These are phyloP conservation scores for Puccinia novopanici DNA, from an alignment of 1,284 basidiomycete genomes.

Conservation along the genomic window DNA sequence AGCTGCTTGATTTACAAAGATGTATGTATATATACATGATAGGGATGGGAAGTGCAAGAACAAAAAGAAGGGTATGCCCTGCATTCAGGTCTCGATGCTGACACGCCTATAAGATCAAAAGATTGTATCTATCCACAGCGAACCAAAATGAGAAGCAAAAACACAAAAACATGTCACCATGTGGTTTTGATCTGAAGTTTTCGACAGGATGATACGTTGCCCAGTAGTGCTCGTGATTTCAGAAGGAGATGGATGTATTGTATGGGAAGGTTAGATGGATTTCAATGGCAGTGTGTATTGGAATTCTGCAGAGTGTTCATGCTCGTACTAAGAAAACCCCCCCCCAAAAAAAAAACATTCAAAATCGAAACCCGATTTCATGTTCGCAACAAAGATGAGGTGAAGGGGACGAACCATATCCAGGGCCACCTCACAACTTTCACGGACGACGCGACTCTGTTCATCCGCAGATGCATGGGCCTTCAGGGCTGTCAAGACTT, in stretches of 20 bases:
- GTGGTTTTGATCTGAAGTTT: no score
- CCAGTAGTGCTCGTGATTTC: no score
- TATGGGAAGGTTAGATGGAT: not conserved
- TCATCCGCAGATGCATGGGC: slow-evolving; percentile 79
- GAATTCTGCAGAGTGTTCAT: slow-evolving; percentile 87
- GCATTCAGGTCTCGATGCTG: no score
- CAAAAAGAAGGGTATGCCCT: no score
- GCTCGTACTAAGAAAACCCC: slow-evolving; percentile 63
- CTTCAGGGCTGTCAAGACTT: slow-evolving; percentile 77
- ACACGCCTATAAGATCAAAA: no score
- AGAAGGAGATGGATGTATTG: not conserved
- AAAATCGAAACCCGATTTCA: not conserved
- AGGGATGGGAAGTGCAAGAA: no score
- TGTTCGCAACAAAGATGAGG: not conserved
- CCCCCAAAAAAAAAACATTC: no score
- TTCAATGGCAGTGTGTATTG: slow-evolving; percentile 67
- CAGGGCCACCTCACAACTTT: slow-evolving; percentile 93
- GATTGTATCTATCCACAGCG: no score
- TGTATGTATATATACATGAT: no score
- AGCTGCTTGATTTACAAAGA: no score
- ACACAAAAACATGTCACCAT: no score
- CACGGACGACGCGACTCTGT: slow-evolving; percentile 84
- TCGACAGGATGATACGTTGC: not conserved
- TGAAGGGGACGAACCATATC: slow-evolving; percentile 70
- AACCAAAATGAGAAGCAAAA: no score